These are phyloP conservation scores for Talaromyces liani DNA, from an alignment of 495 filamentous ascomycete species.

Conservation along the genomic window DNA sequence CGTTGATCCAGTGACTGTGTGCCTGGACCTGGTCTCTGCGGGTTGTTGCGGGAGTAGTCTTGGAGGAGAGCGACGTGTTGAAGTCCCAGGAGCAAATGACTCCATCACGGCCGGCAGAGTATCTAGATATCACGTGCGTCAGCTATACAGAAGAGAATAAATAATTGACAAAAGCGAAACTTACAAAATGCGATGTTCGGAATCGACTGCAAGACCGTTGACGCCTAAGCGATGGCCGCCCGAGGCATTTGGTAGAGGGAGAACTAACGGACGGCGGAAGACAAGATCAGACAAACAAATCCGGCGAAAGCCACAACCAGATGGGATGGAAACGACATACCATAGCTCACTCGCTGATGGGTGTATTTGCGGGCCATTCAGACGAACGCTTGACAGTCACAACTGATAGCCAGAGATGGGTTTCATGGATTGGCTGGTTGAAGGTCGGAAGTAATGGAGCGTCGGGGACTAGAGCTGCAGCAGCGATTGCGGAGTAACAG, in stretches of 20 bases:
- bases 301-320: not conserved
- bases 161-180: constrained; percentile 15
- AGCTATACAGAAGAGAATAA: not conserved
- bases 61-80: constrained; percentile 39
- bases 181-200: constrained; percentile 79
- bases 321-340: constrained; percentile 17
- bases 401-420: not conserved
- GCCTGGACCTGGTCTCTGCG: constrained; percentile 91
- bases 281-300: constrained; percentile 7
- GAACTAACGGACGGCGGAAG: constrained; percentile 48
- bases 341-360: constrained; percentile 45
- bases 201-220: constrained; percentile 85
- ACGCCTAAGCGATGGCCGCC: constrained; percentile 90
- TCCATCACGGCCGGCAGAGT: constrained; percentile 92
- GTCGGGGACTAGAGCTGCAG: constrained; percentile 1
- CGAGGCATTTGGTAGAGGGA: constrained; percentile 85
- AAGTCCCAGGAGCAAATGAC: constrained; percentile 95
- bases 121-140: constrained; percentile 43
- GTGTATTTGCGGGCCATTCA: constrained; percentile 43
- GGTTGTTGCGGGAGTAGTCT: constrained; percentile 42
- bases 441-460: not conserved
- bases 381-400: constrained; percentile 8
- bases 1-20: constrained; percentile 98
- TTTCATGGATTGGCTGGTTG: not conserved
- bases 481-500: constrained; percentile 1